These are phyloP conservation scores for Amylostereum chailletii DNA, from an alignment of 1,284 basidiomycete genomes.

Conservation along the genomic window DNA sequence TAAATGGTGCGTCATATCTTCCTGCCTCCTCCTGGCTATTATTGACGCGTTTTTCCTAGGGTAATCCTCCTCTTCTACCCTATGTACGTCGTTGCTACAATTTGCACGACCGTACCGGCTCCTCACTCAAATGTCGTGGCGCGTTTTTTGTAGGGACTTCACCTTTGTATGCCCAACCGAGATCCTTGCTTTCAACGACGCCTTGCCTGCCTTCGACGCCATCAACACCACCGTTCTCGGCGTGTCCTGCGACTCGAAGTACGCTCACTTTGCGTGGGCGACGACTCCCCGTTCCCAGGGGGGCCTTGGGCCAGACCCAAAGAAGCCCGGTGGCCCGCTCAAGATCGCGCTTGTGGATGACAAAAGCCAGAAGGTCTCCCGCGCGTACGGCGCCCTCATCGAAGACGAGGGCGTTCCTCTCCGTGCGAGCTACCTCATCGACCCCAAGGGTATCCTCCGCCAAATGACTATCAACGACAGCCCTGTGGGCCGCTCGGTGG, in stretches of 20 bases:
- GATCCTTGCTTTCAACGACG: constrained; percentile 88
- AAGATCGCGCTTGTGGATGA: constrained; percentile 74
- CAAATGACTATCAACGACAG: constrained; percentile 87
- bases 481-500: constrained; percentile 85
- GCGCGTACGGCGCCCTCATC: constrained; percentile 78
- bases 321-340: constrained; percentile 25
- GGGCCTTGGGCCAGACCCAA: constrained; percentile 70
- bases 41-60: constrained; percentile 31
- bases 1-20: constrained; percentile 55
- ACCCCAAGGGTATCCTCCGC: constrained; percentile 75
- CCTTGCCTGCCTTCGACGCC: constrained; percentile 63
- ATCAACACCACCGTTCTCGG: constrained; percentile 73
- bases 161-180: constrained; percentile 91
- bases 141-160: constrained; percentile 44
- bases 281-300: constrained; percentile 73
- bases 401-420: constrained; percentile 82
- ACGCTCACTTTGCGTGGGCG: constrained; percentile 84
- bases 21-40: not conserved
- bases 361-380: constrained; percentile 57
- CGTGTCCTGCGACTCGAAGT: constrained; percentile 83
- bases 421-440: constrained; percentile 84
- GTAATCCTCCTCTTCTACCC: constrained; percentile 78
- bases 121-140: constrained; percentile 2
- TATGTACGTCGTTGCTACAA: constrained; percentile 36
- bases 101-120: constrained; percentile 8